Evolutionary conservation across 148 eudicot species (phyloP).

Genomic region (Nyssa sinensis): DNA sequence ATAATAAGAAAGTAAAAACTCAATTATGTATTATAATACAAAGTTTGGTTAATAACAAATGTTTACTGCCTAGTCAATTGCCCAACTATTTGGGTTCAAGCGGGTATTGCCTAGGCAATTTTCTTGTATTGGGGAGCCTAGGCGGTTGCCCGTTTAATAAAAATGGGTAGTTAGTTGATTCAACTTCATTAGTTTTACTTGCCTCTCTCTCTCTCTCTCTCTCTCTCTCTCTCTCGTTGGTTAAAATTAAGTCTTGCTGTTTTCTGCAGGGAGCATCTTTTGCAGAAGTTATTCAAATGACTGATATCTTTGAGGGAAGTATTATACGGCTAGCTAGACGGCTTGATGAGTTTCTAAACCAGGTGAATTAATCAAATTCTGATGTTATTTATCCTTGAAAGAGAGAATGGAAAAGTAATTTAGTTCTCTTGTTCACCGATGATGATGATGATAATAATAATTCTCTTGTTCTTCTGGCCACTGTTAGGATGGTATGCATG

Average conservation of each 20-base stretch:
- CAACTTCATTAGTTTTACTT: neutral
- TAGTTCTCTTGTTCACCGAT: neutral
- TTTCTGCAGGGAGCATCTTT: conserved; percentile 71
- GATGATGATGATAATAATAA: too few species aligned
- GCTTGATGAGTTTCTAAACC: conserved; percentile 95
- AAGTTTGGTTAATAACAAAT: too few species aligned
- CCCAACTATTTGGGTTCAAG: too few species aligned
- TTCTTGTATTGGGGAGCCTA: too few species aligned
- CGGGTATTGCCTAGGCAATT: too few species aligned
- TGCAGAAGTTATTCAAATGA: conserved; percentile 94
- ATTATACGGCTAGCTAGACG: conserved; percentile 87
- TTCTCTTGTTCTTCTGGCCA: neutral
- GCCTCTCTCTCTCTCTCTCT: neutral
- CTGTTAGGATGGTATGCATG: neutral
- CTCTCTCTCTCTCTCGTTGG: neutral
- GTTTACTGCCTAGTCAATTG: too few species aligned
- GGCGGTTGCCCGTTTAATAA: too few species aligned
- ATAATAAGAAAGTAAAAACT: too few species aligned
- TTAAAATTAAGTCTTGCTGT: neutral
- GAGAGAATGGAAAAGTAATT: too few species aligned
- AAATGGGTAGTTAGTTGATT: neutral
- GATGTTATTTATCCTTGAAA: conserved; percentile 12
- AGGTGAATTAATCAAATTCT: conserved; percentile 41
- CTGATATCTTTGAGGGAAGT: conserved; percentile 98
- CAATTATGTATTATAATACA: too few species aligned